A percentile compares a stretch with the other conserved stretches of the same genome.
phyloP scores from a whole-genome alignment of 805 yeast genomes.

The Wickerhamiella brachini region DNA sequence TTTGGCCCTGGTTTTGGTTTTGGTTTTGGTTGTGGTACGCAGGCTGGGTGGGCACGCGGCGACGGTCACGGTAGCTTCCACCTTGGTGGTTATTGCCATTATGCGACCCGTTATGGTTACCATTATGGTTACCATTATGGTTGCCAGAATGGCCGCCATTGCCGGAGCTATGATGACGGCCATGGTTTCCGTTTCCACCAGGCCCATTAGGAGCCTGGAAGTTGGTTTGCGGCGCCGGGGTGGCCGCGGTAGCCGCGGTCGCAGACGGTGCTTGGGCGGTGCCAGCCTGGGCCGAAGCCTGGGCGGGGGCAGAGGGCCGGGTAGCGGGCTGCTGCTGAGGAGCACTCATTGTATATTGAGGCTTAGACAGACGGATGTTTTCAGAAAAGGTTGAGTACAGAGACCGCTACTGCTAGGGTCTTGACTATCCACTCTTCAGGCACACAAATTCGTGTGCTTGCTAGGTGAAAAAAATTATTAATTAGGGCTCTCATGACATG shows the following conservation, averaged over 20 bases:
- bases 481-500: not conserved
- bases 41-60: not conserved
- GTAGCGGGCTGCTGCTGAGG: not conserved
- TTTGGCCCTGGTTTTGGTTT: slow-evolving; percentile 3
- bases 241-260: not conserved
- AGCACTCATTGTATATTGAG: not conserved
- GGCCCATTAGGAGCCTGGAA: not conserved
- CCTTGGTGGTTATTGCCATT: not conserved
- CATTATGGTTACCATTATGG: not conserved
- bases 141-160: not conserved
- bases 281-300: not conserved
- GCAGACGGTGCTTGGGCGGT: not conserved
- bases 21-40: slow-evolving; percentile 2
- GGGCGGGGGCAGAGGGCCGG: not conserved
- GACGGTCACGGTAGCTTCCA: not conserved
- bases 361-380: not conserved
- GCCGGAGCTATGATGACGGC: not conserved
- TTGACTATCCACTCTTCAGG: not conserved
- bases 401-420: not conserved
- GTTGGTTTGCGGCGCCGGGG: not conserved
- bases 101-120: not conserved
- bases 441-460: not conserved
- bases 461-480: slow-evolving; percentile 1
- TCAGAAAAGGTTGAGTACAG: not conserved
- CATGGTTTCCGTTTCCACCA: not conserved